A percentile compares a stretch with the other conserved stretches of the same genome.
Evolutionary conservation across 2,329 filamentous ascomycete genomes (phyloP).

Genomic region (Claviceps pazoutovae): DNA sequence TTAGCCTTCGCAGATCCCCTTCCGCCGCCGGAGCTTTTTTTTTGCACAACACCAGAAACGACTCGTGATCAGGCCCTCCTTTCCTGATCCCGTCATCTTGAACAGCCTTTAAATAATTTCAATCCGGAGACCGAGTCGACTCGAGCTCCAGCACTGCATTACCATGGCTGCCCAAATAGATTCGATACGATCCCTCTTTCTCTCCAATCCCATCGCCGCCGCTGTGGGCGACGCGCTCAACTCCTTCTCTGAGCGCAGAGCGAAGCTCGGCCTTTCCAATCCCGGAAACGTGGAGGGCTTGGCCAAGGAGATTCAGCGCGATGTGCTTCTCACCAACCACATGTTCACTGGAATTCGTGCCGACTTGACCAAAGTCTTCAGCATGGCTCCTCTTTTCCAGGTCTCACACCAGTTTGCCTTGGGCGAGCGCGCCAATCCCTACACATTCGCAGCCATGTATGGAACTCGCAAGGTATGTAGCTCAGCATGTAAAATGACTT

Average conservation of each 20-base stretch:
- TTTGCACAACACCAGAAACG: neutral
- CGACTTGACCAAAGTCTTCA: slow-evolving; percentile 93
- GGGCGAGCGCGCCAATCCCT: slow-evolving; percentile 85
- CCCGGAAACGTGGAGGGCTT: slow-evolving; percentile 86
- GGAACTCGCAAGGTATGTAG: slow-evolving; percentile 70
- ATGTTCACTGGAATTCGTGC: slow-evolving; percentile 94
- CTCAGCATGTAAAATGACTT: neutral
- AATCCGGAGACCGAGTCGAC: slow-evolving; percentile 13
- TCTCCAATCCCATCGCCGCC: slow-evolving; percentile 58
- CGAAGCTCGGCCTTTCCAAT: slow-evolving; percentile 76
- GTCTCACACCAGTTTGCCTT: slow-evolving; percentile 94
- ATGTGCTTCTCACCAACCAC: slow-evolving; percentile 91
- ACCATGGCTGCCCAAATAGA: slow-evolving; percentile 40
- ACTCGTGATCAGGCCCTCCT: neutral
- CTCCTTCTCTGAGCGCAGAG: slow-evolving; percentile 73
- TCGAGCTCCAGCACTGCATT: slow-evolving; percentile 13
- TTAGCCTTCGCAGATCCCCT: slow-evolving; percentile 2
- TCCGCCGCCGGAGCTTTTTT: neutral
- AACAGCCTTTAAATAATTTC: neutral
- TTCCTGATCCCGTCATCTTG: neutral
- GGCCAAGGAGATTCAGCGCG: slow-evolving; percentile 82
- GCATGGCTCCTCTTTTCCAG: slow-evolving; percentile 86
- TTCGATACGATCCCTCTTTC: slow-evolving; percentile 48
- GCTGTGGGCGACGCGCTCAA: slow-evolving; percentile 64
- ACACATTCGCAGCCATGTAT: slow-evolving; percentile 87